These are phyloP conservation scores for Bipolaris sorokiniana DNA, from an alignment of 2,329 filamentous ascomycete species.

Conservation along the genomic window DNA sequence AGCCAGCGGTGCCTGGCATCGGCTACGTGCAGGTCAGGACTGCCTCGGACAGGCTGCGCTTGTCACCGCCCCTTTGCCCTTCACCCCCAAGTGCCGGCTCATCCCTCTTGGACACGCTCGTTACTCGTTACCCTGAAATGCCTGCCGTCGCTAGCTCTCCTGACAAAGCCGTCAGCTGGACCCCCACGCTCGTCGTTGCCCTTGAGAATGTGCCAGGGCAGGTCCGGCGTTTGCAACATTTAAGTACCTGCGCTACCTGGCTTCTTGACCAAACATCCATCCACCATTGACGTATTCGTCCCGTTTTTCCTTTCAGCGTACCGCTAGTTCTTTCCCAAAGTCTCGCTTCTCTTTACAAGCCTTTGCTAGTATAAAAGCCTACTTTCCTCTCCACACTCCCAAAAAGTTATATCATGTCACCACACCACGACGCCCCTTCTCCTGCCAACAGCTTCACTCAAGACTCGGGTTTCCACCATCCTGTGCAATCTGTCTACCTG, in stretches of 20 bases:
- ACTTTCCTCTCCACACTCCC: constrained; percentile 11
- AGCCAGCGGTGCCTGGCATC: constrained; percentile 46
- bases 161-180: constrained; percentile 47
- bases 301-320: constrained; percentile 35
- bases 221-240: constrained; percentile 42
- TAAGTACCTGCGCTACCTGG: constrained; percentile 46
- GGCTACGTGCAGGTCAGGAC: constrained; percentile 33
- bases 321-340: constrained; percentile 44
- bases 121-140: constrained; percentile 37
- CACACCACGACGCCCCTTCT: constrained; percentile 49
- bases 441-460: constrained; percentile 44
- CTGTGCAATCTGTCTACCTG: constrained; percentile 45
- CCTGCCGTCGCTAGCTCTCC: constrained; percentile 38
- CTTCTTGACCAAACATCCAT: constrained; percentile 32
- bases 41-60: constrained; percentile 29
- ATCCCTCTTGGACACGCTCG: constrained; percentile 29
- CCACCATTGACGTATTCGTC: constrained; percentile 45
- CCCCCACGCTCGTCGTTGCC: constrained; percentile 44
- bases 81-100: constrained; percentile 35
- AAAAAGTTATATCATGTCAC: constrained; percentile 42
- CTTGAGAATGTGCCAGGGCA: constrained; percentile 22
- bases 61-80: constrained; percentile 46
- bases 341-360: constrained; percentile 29
- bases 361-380: constrained; percentile 39
- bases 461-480: constrained; percentile 37